Evolutionary conservation across 2,329 filamentous ascomycete species (phyloP).

Genomic region (Pseudogymnoascus sp.): DNA sequence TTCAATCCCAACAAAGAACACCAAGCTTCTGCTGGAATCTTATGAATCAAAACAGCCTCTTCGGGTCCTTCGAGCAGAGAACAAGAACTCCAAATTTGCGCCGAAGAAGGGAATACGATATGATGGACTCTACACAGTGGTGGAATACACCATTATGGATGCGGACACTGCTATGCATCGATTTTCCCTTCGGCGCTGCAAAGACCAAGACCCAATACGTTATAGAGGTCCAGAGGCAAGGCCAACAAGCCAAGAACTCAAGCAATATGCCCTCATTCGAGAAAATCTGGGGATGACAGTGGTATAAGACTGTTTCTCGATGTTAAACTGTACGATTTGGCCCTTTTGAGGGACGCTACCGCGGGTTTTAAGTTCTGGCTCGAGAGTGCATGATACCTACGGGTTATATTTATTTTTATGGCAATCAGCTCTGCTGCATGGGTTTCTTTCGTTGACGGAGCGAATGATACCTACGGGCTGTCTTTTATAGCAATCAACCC

Average conservation of each 20-base stretch:
- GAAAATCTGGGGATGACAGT: neutral
- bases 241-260: conserved; percentile 35
- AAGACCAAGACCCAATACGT: conserved; percentile 40
- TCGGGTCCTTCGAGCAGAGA: conserved; percentile 42
- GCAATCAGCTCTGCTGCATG: neutral
- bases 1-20: conserved; percentile 29
- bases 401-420: neutral
- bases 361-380: neutral
- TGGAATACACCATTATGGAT: conserved; percentile 32
- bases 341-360: neutral
- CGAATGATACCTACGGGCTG: neutral
- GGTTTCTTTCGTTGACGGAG: neutral
- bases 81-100: conserved; percentile 31
- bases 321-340: neutral
- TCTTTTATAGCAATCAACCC: neutral
- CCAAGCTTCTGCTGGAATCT: conserved; percentile 35
- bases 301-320: neutral
- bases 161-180: conserved; percentile 33
- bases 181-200: conserved; percentile 38
- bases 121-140: conserved; percentile 47
- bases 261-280: conserved; percentile 1
- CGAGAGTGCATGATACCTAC: neutral
- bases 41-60: conserved; percentile 32
- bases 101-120: conserved; percentile 45
- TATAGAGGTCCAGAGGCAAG: conserved; percentile 32